Base-by-base conservation (phyloP, 192 early-diverging fungal genomes). In the Physocladia obscura region DNA sequence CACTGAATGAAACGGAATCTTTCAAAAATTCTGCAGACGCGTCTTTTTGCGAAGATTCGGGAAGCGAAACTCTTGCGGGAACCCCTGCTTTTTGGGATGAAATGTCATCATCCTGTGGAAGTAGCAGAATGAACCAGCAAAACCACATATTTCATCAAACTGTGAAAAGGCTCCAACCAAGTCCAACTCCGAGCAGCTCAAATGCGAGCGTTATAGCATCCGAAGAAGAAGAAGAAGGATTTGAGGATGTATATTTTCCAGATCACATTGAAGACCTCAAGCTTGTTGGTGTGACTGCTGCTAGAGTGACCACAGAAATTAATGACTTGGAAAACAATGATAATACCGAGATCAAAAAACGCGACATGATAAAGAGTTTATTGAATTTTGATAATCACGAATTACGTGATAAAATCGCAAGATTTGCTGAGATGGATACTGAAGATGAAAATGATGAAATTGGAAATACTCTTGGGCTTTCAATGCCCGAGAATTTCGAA, bases 201-300 rank as follows among this genome's bases (percentile, higher is more conserved):
- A 64, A 64, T 26, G 62, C 79, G 30, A 75, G 73, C 48, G 67
- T 75, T 0, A 56, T 78, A 49, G 79, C 79, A 19, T 77, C 74
- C 11, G 80, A 82, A 30, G 78, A 70, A n/a, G 79, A 78, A 22
- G 76, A 78, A 3, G 80, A 82, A 32, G 70, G 48, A 17, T 82
- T 74, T 57, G 80, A 73, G 24, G 80, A 82, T 49, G 59, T 82
- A 22, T 70, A 71, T n/a, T 76, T 80, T 48, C 79, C 75, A 4
- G 49, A 34, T n/a, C 56, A 34, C 11, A 21, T 31, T 8, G 71
- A 8, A 26, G 40, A 63, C 29, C 34, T 56, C 13, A 32, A 31
- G 19, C 47, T 63, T 54, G 55, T 36, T 11, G 49, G 50, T 6
- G 21, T 19, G 6, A 22, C 27, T 27, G 48, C 57, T 22, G 37